Base-by-base conservation (phyloP, 2,329 filamentous ascomycete species). In the Hymenotorrendiella dingleyae region DNA sequence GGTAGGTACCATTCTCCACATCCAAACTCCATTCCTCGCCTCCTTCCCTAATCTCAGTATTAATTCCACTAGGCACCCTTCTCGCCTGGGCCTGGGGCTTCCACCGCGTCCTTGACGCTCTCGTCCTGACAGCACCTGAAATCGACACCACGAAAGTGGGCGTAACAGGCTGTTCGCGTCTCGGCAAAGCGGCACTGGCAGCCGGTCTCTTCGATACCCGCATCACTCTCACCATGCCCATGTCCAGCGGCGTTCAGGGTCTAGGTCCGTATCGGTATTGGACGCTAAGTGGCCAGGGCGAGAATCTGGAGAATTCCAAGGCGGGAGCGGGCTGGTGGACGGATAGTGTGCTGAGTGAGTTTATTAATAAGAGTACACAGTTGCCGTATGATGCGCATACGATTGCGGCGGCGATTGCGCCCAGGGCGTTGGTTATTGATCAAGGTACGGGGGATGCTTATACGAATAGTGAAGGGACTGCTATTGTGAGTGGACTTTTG, bases 391-490 rank as follows among this genome's bases (percentile, higher is more conserved):
- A 64, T 43, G 60, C 62, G 2, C 59, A 64, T 46, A 64, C 61
- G 6, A 62, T 64, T 27, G 60, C 62, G 4, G 54, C 60, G 4
- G 61, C 59, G 16, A 60, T 63, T 47, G 59, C 61, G 6, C 62
- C 60, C 6, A 54, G 61, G 14, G 60, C 62, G 2, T 49, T 63
- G 11, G 54, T 63, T 20, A 56, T 63, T 29, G 58, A 61, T 21
- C 60, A 63, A 42, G 58, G 57, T 23, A 40, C 52, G 8, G 65
- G 64, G 5, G 70, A 72, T 49, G 63, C 64, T 46, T 74, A 69
- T 53, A 67, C 64, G 4, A 71, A 73, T 49, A 68, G 64, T 30
- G 71, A 73, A 57, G 70, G 64, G 9, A 73, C 70, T 0, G 64
- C 69, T 1, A 43, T 52, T 2, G 52, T n/a, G n/a, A n/a, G n/a